Base-by-base conservation (phyloP, 225 moss, liverwort and hornwort species). In the Sphagnum contortum region DNA sequence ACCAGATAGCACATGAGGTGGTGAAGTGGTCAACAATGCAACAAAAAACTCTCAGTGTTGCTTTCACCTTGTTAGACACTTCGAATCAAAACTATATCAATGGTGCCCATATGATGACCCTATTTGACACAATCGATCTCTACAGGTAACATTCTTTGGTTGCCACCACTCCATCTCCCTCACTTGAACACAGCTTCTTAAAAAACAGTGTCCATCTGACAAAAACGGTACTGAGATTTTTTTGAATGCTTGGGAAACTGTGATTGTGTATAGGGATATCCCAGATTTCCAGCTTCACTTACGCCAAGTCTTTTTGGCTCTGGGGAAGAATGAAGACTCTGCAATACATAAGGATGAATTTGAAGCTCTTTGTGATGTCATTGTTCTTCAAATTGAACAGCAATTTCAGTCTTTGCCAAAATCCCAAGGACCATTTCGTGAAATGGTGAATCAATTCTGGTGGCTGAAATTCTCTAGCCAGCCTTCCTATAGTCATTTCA, bases 271-370 rank as follows among this genome's bases (percentile, higher is more conserved):
- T 29, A 29, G 29, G 73, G 83, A 84, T 72, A 75, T 89, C 50
- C 87, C 87, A 62, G 83, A 87, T 79, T 79, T 87, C 68, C 75
- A 71, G 57, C 76, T 75, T 13, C 65, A 76, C 61, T 85, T 75
- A 12, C 73, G 70, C 9, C 74, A 91, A 71, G 72, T 89, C 4
- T 94, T 94, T 72, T 59, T 86, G 66, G 89, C 89, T 62, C 86
- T 94, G 49, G 91, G 82, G 64, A 94, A 82, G 66, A 74, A 82
- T 70, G 94, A 91, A 9, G 89, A 94, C 74, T 91, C 89, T 70
- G 82, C 77, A 67, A 89, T 94, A 47, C 86, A 83, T 89, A 73
- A 83, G 6, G 91, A 94, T 70, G 94, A 94, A 68, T 94, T 94
- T 62, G 94, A 91, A 74, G 79, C 85, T 55, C 87, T 94, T 29